A percentile compares a stretch with the other conserved stretches of the same genome.
Evolutionary conservation across 2,329 filamentous ascomycete genomes (phyloP).

Genomic region (Aspergillus fumigatiaffinis): DNA sequence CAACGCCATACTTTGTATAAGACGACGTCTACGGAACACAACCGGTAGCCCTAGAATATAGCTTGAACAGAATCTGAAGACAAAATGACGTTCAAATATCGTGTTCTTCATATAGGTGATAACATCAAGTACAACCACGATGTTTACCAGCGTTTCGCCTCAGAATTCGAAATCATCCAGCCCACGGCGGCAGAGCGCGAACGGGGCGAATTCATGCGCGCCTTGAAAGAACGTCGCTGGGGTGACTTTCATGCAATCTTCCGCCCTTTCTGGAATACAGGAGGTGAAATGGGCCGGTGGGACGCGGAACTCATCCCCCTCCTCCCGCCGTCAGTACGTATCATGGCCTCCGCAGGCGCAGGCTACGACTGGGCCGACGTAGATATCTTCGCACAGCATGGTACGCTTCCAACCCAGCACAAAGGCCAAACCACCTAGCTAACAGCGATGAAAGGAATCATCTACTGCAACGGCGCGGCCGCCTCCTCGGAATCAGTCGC

Average conservation of each 20-base stretch:
- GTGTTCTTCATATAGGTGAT: slow-evolving; percentile 45
- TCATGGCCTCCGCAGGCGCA: slow-evolving; percentile 59
- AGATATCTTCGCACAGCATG: slow-evolving; percentile 56
- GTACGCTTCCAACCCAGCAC: slow-evolving; percentile 33
- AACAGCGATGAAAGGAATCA: slow-evolving; percentile 16
- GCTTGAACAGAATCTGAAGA: neutral
- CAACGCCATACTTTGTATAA: neutral
- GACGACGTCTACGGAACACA: neutral
- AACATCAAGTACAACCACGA: slow-evolving; percentile 48
- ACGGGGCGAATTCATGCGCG: slow-evolving; percentile 39
- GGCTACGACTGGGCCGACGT: slow-evolving; percentile 63
- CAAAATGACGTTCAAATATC: slow-evolving; percentile 29
- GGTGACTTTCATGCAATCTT: slow-evolving; percentile 48
- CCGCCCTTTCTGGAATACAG: slow-evolving; percentile 61
- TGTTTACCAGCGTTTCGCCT: slow-evolving; percentile 38
- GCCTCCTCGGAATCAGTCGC: slow-evolving; percentile 70
- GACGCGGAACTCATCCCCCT: slow-evolving; percentile 55
- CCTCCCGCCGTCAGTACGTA: slow-evolving; percentile 51
- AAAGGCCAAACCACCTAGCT: neutral
- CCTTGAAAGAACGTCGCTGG: slow-evolving; percentile 39
- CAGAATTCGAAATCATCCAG: slow-evolving; percentile 40
- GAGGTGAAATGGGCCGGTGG: slow-evolving; percentile 63
- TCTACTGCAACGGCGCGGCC: slow-evolving; percentile 68
- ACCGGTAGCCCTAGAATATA: neutral
- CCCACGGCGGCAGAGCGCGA: slow-evolving; percentile 31